Percentiles rank a stretch among this genome's conserved stretches.
Conservation (phyloP, 129 eudicot species). For the Artemisia annua region DNA sequence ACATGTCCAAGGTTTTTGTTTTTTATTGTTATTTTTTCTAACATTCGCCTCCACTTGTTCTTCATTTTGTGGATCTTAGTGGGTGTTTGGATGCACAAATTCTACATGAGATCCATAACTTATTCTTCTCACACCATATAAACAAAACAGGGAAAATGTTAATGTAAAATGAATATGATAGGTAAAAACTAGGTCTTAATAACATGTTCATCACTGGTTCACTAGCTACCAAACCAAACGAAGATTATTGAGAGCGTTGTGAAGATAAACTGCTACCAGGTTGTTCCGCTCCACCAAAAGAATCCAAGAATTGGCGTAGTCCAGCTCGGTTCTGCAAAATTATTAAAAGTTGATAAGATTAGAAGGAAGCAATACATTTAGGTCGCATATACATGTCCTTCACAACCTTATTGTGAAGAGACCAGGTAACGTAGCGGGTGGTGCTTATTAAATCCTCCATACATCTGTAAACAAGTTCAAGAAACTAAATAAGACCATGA, state of each 20-base stretch:
- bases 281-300: conserved; percentile 92
- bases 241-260: conserved; percentile 41
- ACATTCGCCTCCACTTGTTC: not conserved
- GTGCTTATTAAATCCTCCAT: conserved; percentile 99
- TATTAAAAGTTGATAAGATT: conserved; percentile 9
- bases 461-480: conserved; percentile 55
- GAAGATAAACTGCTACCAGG: conserved; percentile 31
- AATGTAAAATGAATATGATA: not conserved
- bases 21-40: not conserved
- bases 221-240: conserved; percentile 34
- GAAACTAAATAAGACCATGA: conserved; percentile 21
- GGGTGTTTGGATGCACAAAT: not conserved
- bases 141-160: too few species aligned
- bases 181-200: conserved; percentile 18
- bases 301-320: conserved; percentile 92
- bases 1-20: not conserved
- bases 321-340: conserved; percentile 87
- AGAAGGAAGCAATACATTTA: conserved; percentile 4
- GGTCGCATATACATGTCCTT: not conserved
- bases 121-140: not conserved
- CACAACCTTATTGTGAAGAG: conserved; percentile 95
- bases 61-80: not conserved
- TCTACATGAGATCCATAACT: not conserved
- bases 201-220: conserved; percentile 40
- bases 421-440: conserved; percentile 96